Conservation (phyloP, 306 rosid genomes). For the Calophaca sinica region DNA sequence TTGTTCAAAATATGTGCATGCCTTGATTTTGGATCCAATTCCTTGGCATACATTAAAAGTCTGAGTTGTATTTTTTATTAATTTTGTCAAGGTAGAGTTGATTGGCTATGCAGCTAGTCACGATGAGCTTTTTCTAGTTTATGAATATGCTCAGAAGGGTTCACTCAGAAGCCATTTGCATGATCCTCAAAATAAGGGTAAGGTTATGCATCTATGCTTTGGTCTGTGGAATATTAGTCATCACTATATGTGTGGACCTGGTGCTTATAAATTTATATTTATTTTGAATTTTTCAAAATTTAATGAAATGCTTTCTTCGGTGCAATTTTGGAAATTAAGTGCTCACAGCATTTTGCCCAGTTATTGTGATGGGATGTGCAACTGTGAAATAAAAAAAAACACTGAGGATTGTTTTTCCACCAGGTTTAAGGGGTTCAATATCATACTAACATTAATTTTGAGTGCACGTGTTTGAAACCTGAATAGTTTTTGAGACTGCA, state of each 20-base stretch:
- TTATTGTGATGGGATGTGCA: no score
- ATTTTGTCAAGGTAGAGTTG: conserved; percentile 95
- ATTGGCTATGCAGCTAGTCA: conserved; percentile 93
- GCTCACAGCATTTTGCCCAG: no score
- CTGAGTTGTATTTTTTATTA: conserved; percentile 56
- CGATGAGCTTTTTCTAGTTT: conserved; percentile 84
- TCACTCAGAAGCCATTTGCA: conserved; percentile 91
- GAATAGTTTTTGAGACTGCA: no score
- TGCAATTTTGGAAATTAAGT: no score
- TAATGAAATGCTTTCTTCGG: neutral
- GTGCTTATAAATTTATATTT: conserved; percentile 21
- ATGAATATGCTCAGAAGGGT: conserved; percentile 96
- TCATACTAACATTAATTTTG: no score
- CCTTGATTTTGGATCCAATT: conserved; percentile 48
- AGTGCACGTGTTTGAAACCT: no score
- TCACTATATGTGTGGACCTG: neutral
- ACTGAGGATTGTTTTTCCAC: no score
- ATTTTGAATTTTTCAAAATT: conserved; percentile 22
- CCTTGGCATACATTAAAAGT: conserved; percentile 41
- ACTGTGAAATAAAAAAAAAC: no score
- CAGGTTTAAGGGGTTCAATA: no score
- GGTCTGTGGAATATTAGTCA: conserved; percentile 23
- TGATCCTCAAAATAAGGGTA: conserved; percentile 94
- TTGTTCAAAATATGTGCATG: conserved; percentile 19
- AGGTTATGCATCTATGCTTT: conserved; percentile 42